These are phyloP conservation scores for Casuarina cunninghamiana DNA, from an alignment of 306 rosid species.

Conservation along the genomic window DNA sequence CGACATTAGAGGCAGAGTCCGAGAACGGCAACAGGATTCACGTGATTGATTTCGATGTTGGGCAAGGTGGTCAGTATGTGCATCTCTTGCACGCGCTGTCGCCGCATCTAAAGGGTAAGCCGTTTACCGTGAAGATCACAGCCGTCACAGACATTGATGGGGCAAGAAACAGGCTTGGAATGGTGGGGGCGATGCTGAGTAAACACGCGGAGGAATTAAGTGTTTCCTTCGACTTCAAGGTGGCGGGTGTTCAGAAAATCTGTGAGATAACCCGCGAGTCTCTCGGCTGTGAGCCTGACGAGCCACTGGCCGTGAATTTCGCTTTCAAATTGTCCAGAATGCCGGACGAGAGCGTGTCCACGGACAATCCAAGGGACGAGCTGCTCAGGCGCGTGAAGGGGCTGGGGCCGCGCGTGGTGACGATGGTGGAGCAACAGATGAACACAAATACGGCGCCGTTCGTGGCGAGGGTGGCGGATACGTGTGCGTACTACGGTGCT, in stretches of 20 bases:
- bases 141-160: slow-evolving; percentile 43
- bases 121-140: slow-evolving; percentile 42
- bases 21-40: slow-evolving; percentile 42
- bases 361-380: slow-evolving; percentile 85
- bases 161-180: slow-evolving; percentile 41
- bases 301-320: slow-evolving; percentile 62
- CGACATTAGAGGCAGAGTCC: slow-evolving; percentile 51
- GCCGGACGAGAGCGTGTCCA: slow-evolving; percentile 92
- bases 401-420: slow-evolving; percentile 63
- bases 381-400: slow-evolving; percentile 79
- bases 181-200: slow-evolving; percentile 38
- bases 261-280: slow-evolving; percentile 77
- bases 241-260: slow-evolving; percentile 31
- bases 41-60: slow-evolving; percentile 83
- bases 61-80: slow-evolving; percentile 60
- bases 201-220: slow-evolving; percentile 35
- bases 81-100: slow-evolving; percentile 50
- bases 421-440: slow-evolving; percentile 74
- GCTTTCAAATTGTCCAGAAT: slow-evolving; percentile 67
- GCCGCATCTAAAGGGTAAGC: slow-evolving; percentile 31
- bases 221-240: slow-evolving; percentile 42
- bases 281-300: slow-evolving; percentile 57
- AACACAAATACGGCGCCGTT: slow-evolving; percentile 91
- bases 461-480: slow-evolving; percentile 64
- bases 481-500: slow-evolving; percentile 51